Conservation (phyloP, 441 rosid species). For the Adansonia grandidieri region DNA sequence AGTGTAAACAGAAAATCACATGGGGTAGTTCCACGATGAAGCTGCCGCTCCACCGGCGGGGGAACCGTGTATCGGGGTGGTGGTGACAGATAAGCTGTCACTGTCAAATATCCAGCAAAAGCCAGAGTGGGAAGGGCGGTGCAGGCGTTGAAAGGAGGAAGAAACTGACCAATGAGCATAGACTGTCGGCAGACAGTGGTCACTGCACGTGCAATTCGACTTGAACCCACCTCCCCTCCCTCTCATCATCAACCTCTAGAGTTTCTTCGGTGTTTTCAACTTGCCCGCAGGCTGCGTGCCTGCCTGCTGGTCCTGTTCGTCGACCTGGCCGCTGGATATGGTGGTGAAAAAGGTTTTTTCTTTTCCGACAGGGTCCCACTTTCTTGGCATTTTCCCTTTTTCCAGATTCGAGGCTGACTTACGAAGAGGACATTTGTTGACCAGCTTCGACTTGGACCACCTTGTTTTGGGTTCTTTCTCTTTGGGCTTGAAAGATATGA, state of each 20-base stretch:
- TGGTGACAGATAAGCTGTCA: conserved; percentile 4
- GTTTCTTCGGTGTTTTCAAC: no score
- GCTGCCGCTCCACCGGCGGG: conserved; percentile 27
- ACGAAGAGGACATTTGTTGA: background rate
- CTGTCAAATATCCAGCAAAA: background rate
- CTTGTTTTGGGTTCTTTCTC: background rate
- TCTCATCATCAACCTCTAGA: no score
- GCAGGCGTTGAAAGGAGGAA: background rate
- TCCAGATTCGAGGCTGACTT: background rate
- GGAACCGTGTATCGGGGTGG: conserved; percentile 26
- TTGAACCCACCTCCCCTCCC: background rate
- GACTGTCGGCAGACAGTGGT: conserved; percentile 36
- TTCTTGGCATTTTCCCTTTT: background rate
- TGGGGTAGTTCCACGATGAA: background rate
- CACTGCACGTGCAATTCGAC: conserved; percentile 33
- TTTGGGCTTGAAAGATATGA: background rate
- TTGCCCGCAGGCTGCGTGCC: no score
- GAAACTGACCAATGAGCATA: conserved; percentile 28
- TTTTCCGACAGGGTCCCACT: background rate
- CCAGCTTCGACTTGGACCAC: background rate
- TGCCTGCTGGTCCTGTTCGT: no score
- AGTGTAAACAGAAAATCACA: background rate
- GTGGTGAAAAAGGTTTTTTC: background rate
- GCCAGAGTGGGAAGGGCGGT: background rate
- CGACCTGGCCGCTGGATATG: no score